Base-by-base conservation (phyloP, 306 rosid species). In the Mucuna pruriens region DNA sequence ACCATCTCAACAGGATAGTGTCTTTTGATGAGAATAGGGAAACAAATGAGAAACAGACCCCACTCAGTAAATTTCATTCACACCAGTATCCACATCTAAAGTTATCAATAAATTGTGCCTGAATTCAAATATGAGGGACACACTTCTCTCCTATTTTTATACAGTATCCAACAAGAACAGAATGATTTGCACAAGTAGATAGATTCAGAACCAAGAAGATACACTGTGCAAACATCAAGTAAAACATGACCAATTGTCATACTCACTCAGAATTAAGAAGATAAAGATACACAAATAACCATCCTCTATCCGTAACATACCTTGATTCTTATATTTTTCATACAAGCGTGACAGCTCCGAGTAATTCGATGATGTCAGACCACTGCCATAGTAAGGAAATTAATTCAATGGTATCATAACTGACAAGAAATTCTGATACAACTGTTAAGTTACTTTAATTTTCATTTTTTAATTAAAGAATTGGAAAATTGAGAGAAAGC, bases 281-380 rank as follows among this genome's bases (percentile, higher is more conserved):
- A 71, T 19, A 71, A 76, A 31, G 39, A 71, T 19, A 71, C 45
- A 51, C 49, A 80, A 67, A 40, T 1, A 80, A 75, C 57, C 34
- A 74, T 78, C 71, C 25, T 78, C 84, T 62, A 42, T 49, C 3
- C 20, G 10, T 20, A 61, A 20, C 83, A 60, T 90, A 94, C 99
- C 99, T 94, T 88, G 90, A 77, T 88, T 22, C 81, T 93, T 96
- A 77, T 90, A 96, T 67, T 93, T 96, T 42, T 94, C 97, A 60
- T 96, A 92, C 78, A 96, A 23, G 84, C 87, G 97, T 5, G 98
- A 83, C 76, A 96, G 87, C 75, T 96, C 99, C 9, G 98, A 88
- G 94, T 96, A 96, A 80, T 96, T 96, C 52, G 91, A 86, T 77
- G 97, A 79, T 16, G 99, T 89, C 86, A 96, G 84, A 48, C 98